phyloP scores from a whole-genome alignment of 345 rosid genomes.

The Eucalyptus brandiana region DNA sequence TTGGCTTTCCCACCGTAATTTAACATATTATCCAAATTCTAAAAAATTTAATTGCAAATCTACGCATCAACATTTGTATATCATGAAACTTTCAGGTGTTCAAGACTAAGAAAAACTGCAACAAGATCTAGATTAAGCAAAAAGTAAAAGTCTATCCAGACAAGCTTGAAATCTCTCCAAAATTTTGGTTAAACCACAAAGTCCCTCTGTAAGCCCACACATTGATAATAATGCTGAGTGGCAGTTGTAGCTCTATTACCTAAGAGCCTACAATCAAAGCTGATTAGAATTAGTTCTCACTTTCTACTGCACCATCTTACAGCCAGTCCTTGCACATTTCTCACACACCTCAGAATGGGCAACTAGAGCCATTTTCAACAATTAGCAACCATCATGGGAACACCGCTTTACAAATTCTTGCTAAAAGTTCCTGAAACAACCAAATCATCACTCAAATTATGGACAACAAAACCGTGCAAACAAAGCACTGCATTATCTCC shows the following conservation, averaged over 20 bases:
- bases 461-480: not conserved
- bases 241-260: not conserved
- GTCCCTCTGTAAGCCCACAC: not conserved
- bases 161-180: not conserved
- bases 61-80: not conserved
- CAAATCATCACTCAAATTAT: not conserved
- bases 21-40: not conserved
- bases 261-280: not conserved
- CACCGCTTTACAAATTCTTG: not conserved
- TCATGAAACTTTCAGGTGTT: not conserved
- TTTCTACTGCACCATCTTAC: not conserved
- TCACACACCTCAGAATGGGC: not conserved
- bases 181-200: not conserved
- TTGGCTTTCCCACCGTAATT: not conserved
- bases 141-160: not conserved
- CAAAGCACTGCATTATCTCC: not conserved
- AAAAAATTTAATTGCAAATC: not conserved
- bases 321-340: not conserved
- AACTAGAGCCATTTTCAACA: not conserved
- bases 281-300: not conserved
- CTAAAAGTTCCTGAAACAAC: not conserved
- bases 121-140: not conserved
- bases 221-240: not conserved
- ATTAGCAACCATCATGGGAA: not conserved
- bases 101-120: not conserved